Conservation (phyloP, 352 stramenopile genomes). For the Globisporangium orthogonon region DNA sequence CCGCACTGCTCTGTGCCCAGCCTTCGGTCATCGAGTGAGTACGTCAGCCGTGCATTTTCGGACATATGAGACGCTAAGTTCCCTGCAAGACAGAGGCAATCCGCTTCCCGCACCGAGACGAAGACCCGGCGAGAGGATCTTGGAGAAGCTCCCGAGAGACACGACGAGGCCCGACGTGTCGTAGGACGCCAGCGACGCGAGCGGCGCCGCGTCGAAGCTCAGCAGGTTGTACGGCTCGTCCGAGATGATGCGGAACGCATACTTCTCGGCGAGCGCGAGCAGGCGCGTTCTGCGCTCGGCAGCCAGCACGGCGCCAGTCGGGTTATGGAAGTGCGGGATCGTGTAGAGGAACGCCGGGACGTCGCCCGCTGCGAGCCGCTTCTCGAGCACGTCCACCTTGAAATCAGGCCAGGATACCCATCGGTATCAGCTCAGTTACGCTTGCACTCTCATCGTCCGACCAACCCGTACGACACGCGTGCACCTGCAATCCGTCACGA, state of each 20-base stretch:
- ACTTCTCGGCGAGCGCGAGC: constrained; percentile 69
- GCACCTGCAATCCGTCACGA: constrained; percentile 59
- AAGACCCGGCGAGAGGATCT: constrained; percentile 90
- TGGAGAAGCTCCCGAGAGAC: constrained; percentile 92
- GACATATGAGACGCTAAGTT: neutral
- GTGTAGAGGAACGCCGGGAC: constrained; percentile 90
- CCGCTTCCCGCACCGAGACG: constrained; percentile 58
- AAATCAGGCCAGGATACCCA: neutral
- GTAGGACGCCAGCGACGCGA: constrained; percentile 59
- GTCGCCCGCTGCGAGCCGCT: constrained; percentile 41
- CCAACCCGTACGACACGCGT: constrained; percentile 2
- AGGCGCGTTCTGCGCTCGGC: constrained; percentile 63
- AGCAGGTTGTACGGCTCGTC: constrained; percentile 95
- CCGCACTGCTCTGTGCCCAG: constrained; percentile 52
- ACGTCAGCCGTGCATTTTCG: neutral
- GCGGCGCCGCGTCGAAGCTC: constrained; percentile 40
- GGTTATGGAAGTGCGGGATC: constrained; percentile 93
- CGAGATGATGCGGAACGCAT: constrained; percentile 83
- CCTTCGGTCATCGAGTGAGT: constrained; percentile 17
- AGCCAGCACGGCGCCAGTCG: constrained; percentile 78
- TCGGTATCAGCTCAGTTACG: neutral
- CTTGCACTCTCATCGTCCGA: too few species aligned
- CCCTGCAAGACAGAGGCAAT: neutral
- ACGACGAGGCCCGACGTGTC: constrained; percentile 62
- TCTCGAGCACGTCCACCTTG: constrained; percentile 68